phyloP scores from a whole-genome alignment of 257 asterid genomes.

The Schizonepeta tenuifolia region DNA sequence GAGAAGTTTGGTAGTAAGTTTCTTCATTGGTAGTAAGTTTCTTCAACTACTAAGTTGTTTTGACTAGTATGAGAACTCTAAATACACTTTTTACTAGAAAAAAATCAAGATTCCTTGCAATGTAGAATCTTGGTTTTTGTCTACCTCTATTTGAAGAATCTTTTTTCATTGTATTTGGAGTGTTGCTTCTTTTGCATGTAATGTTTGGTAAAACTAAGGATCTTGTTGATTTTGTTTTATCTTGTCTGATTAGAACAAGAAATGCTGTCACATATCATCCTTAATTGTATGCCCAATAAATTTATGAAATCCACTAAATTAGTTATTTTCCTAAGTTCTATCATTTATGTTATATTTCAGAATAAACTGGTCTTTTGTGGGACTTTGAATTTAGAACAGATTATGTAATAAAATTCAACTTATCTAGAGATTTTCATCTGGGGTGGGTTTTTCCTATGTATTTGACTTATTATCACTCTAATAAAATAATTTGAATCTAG shows the following conservation, averaged over 20 bases:
- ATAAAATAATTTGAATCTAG: too few species aligned
- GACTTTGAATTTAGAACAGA: neutral
- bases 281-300: neutral
- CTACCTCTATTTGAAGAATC: neutral
- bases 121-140: neutral
- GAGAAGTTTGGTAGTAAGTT: neutral
- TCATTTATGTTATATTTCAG: too few species aligned
- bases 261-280: neutral
- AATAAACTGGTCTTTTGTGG: too few species aligned
- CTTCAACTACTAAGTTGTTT: neutral
- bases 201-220: neutral
- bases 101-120: too few species aligned
- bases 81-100: too few species aligned
- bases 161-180: neutral
- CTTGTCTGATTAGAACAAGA: neutral
- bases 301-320: neutral
- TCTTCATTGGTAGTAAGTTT: too few species aligned
- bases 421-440: neutral
- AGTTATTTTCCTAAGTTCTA: neutral
- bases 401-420: too few species aligned
- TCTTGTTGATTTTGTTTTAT: constrained; percentile 9
- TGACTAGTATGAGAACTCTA: neutral
- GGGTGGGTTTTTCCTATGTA: neutral
- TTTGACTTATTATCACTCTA: neutral
- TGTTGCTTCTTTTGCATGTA: neutral